Percentiles rank a stretch among this genome's conserved stretches.
phyloP scores from a whole-genome alignment of 2,329 filamentous ascomycete species.

The Diplocarpon mali region DNA sequence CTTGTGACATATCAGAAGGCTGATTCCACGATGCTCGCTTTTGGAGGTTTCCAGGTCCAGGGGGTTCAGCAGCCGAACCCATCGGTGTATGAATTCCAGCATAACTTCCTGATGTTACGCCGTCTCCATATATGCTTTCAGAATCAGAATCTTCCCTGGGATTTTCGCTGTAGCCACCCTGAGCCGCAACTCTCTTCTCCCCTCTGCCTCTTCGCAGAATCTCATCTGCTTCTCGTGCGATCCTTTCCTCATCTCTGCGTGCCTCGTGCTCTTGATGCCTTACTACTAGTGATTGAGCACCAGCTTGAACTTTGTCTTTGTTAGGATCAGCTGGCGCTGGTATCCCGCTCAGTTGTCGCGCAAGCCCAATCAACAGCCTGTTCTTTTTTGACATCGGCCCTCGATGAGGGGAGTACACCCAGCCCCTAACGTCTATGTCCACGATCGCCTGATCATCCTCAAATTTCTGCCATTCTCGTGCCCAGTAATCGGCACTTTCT shows the following conservation, averaged over 20 bases:
- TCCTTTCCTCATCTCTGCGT: conserved; percentile 50
- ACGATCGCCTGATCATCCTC: conserved; percentile 79
- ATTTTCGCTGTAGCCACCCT: conserved; percentile 63
- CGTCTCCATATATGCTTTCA: conserved; percentile 22
- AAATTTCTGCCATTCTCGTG: conserved; percentile 63
- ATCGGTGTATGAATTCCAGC: conserved; percentile 13
- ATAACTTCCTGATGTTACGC: conserved; percentile 5
- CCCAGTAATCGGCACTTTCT: conserved; percentile 64
- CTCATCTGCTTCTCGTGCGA: conserved; percentile 62
- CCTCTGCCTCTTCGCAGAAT: conserved; percentile 63
- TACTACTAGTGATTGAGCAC: conserved; percentile 18
- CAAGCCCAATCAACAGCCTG: conserved; percentile 74
- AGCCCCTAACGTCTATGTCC: conserved; percentile 89
- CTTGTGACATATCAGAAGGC: conserved; percentile 53
- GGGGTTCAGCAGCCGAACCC: conserved; percentile 19
- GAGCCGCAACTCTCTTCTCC: conserved; percentile 59
- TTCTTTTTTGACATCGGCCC: conserved; percentile 83
- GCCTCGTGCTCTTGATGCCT: conserved; percentile 35
- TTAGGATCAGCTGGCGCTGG: conserved; percentile 35
- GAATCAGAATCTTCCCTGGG: conserved; percentile 36
- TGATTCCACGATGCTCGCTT: conserved; percentile 33
- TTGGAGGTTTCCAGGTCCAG: conserved; percentile 29
- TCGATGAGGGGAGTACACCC: conserved; percentile 80
- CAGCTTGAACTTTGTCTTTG: conserved; percentile 23
- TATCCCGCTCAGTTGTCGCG: conserved; percentile 78